phyloP scores from a whole-genome alignment of 345 rosid species.

The Passiflora organensis region DNA sequence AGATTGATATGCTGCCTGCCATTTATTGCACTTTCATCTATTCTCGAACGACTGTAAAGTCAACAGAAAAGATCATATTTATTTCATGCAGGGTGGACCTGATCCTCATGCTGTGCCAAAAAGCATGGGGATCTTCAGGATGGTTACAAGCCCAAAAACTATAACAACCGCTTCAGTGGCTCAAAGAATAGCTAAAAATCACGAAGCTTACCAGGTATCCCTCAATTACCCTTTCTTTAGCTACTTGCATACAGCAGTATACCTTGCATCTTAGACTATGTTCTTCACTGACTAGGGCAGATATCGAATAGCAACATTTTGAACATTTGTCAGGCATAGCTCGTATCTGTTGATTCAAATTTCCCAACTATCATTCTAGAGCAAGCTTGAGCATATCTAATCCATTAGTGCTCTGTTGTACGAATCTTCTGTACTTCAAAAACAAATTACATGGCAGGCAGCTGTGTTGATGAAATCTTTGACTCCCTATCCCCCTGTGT shows the following conservation, averaged over 20 bases:
- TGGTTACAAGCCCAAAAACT: slow-evolving; percentile 68
- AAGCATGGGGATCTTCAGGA: slow-evolving; percentile 64
- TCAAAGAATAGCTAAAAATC: slow-evolving; percentile 77
- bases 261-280: too few species aligned
- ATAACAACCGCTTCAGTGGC: slow-evolving; percentile 72
- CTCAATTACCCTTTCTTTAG: background rate
- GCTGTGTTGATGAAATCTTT: background rate
- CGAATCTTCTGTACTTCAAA: background rate
- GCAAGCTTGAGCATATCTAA: background rate
- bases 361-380: background rate
- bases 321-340: too few species aligned
- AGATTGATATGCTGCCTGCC: background rate
- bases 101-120: slow-evolving; percentile 79
- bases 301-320: too few species aligned
- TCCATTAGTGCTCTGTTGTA: background rate
- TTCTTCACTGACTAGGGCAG: too few species aligned
- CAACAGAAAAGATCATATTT: background rate
- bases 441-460: background rate
- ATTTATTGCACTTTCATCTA: background rate
- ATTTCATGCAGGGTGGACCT: slow-evolving; percentile 43
- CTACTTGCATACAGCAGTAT: background rate
- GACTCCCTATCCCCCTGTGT: background rate
- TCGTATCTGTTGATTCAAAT: background rate
- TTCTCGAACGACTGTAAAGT: background rate
- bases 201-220: slow-evolving; percentile 67